These are phyloP conservation scores for Saitozyma sp. DNA, from an alignment of 768 basidiomycete species.

Conservation along the genomic window DNA sequence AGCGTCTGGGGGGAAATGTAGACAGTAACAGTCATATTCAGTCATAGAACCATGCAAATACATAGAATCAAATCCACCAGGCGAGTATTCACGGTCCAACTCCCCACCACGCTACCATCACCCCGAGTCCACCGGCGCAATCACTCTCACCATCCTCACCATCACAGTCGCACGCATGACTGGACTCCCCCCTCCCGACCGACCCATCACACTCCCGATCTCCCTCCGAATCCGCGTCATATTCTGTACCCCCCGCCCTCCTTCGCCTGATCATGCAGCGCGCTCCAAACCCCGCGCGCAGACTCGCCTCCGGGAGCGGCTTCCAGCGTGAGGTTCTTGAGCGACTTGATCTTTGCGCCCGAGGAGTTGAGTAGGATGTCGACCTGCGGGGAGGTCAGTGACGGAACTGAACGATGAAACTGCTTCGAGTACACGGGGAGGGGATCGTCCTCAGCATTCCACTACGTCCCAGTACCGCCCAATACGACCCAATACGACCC, in stretches of 20 bases:
- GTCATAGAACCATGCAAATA: too few relatives aligned
- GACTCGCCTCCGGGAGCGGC: slow-evolving; percentile 46
- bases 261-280: slow-evolving; percentile 32
- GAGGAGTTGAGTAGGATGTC: slow-evolving; percentile 45
- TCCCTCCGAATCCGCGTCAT: slow-evolving; percentile 6
- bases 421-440: not conserved
- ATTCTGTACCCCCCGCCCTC: slow-evolving; percentile 41
- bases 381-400: slow-evolving; percentile 22
- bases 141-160: too few relatives aligned
- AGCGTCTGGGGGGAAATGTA: too few relatives aligned
- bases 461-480: not conserved
- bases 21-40: too few relatives aligned
- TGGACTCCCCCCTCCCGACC: too few relatives aligned
- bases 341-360: slow-evolving; percentile 47
- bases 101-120: not conserved
- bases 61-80: too few relatives aligned
- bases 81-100: too few relatives aligned
- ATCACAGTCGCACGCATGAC: too few relatives aligned
- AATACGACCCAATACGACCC: not conserved
- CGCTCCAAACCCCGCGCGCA: slow-evolving; percentile 50
- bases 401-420: not conserved
- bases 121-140: not conserved
- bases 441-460: slow-evolving; percentile 3
- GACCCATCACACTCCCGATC: not conserved
- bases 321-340: slow-evolving; percentile 47